phyloP scores from a whole-genome alignment of 2,329 filamentous ascomycete species.

The Fusarium staphyleae region DNA sequence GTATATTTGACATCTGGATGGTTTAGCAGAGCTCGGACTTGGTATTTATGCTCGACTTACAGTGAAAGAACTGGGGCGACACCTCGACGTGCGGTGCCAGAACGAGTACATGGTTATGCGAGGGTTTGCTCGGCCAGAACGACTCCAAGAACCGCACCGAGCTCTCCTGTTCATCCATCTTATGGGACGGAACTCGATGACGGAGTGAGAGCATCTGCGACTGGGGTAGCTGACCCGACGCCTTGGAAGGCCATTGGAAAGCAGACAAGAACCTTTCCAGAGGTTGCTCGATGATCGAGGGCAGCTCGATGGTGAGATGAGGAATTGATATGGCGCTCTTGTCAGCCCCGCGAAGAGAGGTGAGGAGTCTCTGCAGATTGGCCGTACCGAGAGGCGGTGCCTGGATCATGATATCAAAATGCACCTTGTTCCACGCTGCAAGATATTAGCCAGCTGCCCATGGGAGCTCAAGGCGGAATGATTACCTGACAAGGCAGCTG shows the following conservation, averaged over 20 bases:
- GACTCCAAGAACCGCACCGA: conserved; percentile 82
- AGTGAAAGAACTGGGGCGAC: conserved; percentile 83
- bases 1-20: conserved; percentile 73
- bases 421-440: conserved; percentile 77
- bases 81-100: conserved; percentile 84
- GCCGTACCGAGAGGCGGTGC: conserved; percentile 75
- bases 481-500: conserved; percentile 70
- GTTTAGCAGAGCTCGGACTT: conserved; percentile 21
- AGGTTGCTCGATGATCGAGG: conserved; percentile 70
- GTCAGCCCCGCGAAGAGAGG: conserved; percentile 77
- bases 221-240: conserved; percentile 48
- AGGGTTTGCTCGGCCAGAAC: conserved; percentile 77
- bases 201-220: conserved; percentile 71
- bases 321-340: conserved; percentile 74
- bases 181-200: conserved; percentile 71
- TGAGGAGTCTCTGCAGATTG: conserved; percentile 76
- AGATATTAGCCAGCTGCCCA: conserved; percentile 13
- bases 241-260: conserved; percentile 71
- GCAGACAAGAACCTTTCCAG: conserved; percentile 67
- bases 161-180: conserved; percentile 71
- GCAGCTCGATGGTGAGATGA: conserved; percentile 84
- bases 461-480: conserved; percentile 22
- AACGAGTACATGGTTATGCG: conserved; percentile 78
- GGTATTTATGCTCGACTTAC: conserved; percentile 47
- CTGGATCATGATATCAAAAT: conserved; percentile 84